Conservation (phyloP, 257 asterid species). For the Lycium barbarum region DNA sequence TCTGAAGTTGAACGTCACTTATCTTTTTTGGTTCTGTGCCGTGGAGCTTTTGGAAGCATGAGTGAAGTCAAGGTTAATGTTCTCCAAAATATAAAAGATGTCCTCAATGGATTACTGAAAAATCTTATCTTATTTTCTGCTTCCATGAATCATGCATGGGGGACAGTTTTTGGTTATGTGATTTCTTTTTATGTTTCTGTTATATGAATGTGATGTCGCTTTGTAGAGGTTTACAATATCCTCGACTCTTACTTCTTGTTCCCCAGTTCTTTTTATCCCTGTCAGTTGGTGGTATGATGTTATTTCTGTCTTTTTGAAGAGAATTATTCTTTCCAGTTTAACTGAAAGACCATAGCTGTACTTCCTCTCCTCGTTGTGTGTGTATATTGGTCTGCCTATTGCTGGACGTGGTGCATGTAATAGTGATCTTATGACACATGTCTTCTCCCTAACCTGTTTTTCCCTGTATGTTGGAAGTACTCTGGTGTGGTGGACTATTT, state of each 20-base stretch:
- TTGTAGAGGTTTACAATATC: conserved; percentile 13
- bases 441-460: conserved; percentile 9
- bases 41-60: conserved; percentile 80
- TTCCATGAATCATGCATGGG: conserved; percentile 17
- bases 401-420: conserved; percentile 5
- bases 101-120: background rate
- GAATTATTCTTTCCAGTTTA: background rate
- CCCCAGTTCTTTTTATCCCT: background rate
- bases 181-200: conserved; percentile 1
- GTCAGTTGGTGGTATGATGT: conserved; percentile 5
- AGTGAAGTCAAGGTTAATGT: conserved; percentile 70
- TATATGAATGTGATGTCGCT: conserved; percentile 14
- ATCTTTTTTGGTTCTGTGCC: conserved; percentile 76
- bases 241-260: background rate
- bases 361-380: conserved; percentile 16
- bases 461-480: background rate
- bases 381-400: conserved; percentile 18
- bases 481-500: background rate
- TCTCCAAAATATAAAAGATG: conserved; percentile 12
- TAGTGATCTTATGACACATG: background rate
- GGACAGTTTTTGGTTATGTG: background rate
- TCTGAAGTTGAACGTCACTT: conserved; percentile 64
- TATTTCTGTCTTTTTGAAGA: background rate
- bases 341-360: conserved; percentile 1
- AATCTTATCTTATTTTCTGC: background rate